A percentile compares a stretch with the other conserved stretches of the same genome.
Conservation (phyloP, 805 yeast species). For the Cyberlindnera galapagoensis region DNA sequence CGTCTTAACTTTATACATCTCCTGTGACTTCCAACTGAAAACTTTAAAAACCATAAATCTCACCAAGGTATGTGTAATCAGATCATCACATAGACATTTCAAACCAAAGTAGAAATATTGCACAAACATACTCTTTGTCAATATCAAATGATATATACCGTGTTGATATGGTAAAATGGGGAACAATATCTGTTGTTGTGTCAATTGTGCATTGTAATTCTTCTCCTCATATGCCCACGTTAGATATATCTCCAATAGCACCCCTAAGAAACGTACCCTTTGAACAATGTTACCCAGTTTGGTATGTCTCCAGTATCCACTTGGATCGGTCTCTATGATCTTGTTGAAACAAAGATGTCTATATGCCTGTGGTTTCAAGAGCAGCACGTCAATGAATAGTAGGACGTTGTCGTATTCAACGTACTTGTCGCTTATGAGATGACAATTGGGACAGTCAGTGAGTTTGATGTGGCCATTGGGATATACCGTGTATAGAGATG, state of each 20-base stretch:
- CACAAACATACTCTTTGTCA: constrained; percentile 23
- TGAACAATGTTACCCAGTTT: constrained; percentile 20
- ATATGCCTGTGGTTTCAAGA: constrained; percentile 82
- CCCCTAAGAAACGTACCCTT: constrained; percentile 54
- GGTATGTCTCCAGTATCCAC: constrained; percentile 2
- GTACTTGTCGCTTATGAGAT: constrained; percentile 77
- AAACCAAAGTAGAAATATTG: constrained; percentile 55
- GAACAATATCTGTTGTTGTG: constrained; percentile 24
- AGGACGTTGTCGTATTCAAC: constrained; percentile 85
- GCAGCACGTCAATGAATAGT: constrained; percentile 72
- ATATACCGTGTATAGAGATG: constrained; percentile 62
- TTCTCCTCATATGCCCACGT: constrained; percentile 90
- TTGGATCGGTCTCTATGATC: constrained; percentile 18
- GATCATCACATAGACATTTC: constrained; percentile 43
- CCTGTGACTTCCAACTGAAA: constrained; percentile 25
- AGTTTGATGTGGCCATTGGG: constrained; percentile 74
- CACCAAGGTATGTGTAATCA: constrained; percentile 32
- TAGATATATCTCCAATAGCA: constrained; percentile 82
- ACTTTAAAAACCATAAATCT: constrained; percentile 23
- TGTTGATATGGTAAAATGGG: constrained; percentile 27
- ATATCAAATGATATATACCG: constrained; percentile 1
- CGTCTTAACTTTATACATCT: constrained; percentile 9
- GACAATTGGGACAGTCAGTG: constrained; percentile 69
- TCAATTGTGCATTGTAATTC: constrained; percentile 25
- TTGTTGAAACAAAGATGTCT: constrained; percentile 81